Percentiles rank a stretch among this genome's conserved stretches.
phyloP scores from a whole-genome alignment of 768 basidiomycete species.

The Tremella yokohamensis region DNA sequence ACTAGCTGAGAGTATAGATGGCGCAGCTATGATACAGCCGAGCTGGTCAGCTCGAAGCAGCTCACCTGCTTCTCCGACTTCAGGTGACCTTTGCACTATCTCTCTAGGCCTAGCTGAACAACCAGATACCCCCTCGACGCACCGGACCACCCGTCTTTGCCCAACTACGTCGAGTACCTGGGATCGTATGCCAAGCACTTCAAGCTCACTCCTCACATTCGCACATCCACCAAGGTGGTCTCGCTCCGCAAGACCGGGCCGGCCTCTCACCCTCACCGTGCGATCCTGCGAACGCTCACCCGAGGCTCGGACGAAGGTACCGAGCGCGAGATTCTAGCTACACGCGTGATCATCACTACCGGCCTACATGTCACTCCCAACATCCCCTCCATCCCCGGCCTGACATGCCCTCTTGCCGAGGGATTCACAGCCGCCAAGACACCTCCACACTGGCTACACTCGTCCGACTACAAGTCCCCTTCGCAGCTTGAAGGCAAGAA shows the following conservation, averaged over 20 bases:
- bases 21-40: conserved; percentile 44
- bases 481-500: conserved; percentile 55
- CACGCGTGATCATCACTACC: conserved; percentile 58
- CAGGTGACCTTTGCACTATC: conserved; percentile 46
- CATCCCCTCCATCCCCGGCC: conserved; percentile 57
- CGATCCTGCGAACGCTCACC: conserved; percentile 47
- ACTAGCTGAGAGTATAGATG: conserved; percentile 25
- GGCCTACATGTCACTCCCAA: conserved; percentile 61
- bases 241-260: conserved; percentile 49
- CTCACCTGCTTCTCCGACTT: conserved; percentile 73
- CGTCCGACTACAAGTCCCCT: conserved; percentile 57
- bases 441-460: conserved; percentile 54
- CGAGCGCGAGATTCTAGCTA: conserved; percentile 50
- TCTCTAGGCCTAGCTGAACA: neutral
- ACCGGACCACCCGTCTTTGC: conserved; percentile 44
- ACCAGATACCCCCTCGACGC: conserved; percentile 35
- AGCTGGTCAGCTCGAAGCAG: conserved; percentile 59
- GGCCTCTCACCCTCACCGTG: conserved; percentile 44
- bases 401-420: conserved; percentile 52
- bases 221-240: conserved; percentile 32
- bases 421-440: conserved; percentile 3
- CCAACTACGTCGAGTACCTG: conserved; percentile 58
- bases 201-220: conserved; percentile 44
- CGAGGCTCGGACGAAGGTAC: conserved; percentile 45
- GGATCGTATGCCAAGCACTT: conserved; percentile 56